Base-by-base conservation (phyloP, 768 basidiomycete genomes). In the Boletus huronensis region DNA sequence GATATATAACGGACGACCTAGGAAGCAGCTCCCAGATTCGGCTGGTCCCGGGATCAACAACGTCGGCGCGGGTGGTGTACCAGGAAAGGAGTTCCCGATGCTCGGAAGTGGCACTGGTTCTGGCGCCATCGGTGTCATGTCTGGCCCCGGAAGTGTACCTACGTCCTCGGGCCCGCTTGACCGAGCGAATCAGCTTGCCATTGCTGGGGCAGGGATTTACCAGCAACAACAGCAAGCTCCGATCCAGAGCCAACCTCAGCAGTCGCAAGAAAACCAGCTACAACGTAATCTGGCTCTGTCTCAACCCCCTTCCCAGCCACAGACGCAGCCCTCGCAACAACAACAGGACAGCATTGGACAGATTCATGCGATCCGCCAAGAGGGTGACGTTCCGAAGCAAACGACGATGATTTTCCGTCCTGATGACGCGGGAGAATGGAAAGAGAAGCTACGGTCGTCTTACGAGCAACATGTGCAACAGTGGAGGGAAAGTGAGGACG, bases 381-480 rank as follows among this genome's bases (percentile, higher is more conserved):
- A 69, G 3, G 35, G 46, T 2, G 67, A 68, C 7, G 5, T 55
- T 48, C 53, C 58, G 2, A 68, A 67, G 19, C 61, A 50, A 5
- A 25, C 82, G n/a, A 90, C 87, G 19, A 83, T 90, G 11, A 93
- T 96, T 53, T 96, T 93, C 73, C 79, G 90, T 50, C 90, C 93
- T 2, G 92, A 94, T 60, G 88, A 87, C 54, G 83, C 83, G 21
- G 85, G 84, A 19, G 89, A 91, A 60, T 98, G 94, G 93, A 86
- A 82, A 68, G 90, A 93, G 70, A 85, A 81, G 69, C 65, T 90
- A 51, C 79, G 87, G 48, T 73, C 80, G 51, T 80, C 85, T 28
- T 84, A 86, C 61, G 84, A 87, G 44, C 70, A 69, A 39, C 68
- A 71, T 5, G 64, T 70, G 19, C 69, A 65, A 28, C 60, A 62